These are phyloP conservation scores for Saccharomyces paradoxus DNA, from an alignment of 805 yeast species.

Conservation along the genomic window DNA sequence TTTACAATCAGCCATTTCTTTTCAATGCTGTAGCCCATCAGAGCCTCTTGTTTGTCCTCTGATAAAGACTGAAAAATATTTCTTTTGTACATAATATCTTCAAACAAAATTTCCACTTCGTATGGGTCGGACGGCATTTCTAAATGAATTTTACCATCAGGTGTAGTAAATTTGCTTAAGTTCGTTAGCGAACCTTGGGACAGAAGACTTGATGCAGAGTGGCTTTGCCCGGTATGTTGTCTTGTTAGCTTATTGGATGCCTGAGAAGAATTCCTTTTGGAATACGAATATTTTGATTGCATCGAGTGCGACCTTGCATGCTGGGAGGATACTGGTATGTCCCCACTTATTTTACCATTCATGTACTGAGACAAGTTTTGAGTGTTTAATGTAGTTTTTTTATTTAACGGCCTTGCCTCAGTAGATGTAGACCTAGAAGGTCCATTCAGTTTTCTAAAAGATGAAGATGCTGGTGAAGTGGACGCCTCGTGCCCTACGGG, in stretches of 20 bases:
- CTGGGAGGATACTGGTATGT: background rate
- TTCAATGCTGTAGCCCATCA: slow-evolving; percentile 63
- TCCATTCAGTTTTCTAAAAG: slow-evolving; percentile 13
- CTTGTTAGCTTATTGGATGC: slow-evolving; percentile 11
- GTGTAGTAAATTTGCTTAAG: slow-evolving; percentile 21
- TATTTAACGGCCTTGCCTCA: slow-evolving; percentile 20
- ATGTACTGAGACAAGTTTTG: slow-evolving; percentile 26
- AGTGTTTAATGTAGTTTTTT: slow-evolving; percentile 22
- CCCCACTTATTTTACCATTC: slow-evolving; percentile 9
- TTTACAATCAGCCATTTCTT: slow-evolving; percentile 88
- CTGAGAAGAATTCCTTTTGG: background rate
- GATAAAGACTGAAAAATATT: slow-evolving; percentile 63
- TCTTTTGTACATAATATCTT: slow-evolving; percentile 73
- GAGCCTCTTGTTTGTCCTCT: slow-evolving; percentile 62
- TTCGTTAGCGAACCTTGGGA: slow-evolving; percentile 25
- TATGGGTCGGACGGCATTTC: slow-evolving; percentile 61
- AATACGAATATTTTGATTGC: slow-evolving; percentile 24
- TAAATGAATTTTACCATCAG: slow-evolving; percentile 32
- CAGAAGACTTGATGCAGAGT: slow-evolving; percentile 18
- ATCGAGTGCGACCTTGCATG: slow-evolving; percentile 18
- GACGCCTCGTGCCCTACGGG: background rate
- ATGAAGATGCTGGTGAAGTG: slow-evolving; percentile 3
- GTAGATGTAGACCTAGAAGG: slow-evolving; percentile 13
- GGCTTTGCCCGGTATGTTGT: slow-evolving; percentile 23
- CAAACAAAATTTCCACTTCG: slow-evolving; percentile 66